Evolutionary conservation across 345 rosid species (phyloP), one percentile per base, ranked within the genome.

Genomic region (Alliaria petiolata): DNA sequence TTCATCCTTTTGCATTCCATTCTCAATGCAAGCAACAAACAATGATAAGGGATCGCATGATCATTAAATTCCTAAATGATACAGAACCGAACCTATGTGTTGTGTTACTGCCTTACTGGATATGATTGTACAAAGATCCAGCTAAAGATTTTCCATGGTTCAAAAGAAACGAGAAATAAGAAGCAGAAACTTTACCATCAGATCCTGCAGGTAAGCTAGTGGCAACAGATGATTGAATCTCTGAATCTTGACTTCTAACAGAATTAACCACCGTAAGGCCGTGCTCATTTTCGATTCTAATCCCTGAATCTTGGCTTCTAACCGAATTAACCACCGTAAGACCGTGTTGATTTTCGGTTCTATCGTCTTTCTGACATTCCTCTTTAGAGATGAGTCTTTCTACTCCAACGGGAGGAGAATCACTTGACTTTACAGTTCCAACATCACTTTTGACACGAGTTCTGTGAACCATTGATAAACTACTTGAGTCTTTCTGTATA

Each of bases 371-470:
- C 39, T 55, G 59, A 55, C 65, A 28, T 33, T 28, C 26, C 40
- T 46, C 44, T 56, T 59, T 54, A 44, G 52, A 67, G 74, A 55
- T 38, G 66, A 69, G 14, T 55, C 47, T 69, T 69, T 58, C 38
- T 30, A 69, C 71, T 56, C 57, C 76, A 72, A 43, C 67, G 33
- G 67, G 31, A 79, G 57, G 34, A 79, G 53, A 62, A 60, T 66
- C 58, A 65, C 56, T 60, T 57, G 80, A 54, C 50, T 34, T 67
- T 66, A 54, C 36, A 71, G 78, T 53, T 58, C 33, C 58, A 44
- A 54, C 80, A 61, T 80, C 70, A 43, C 68, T 66, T 69, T 50
- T 72, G 45, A 78, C 71, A 53, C 76, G 58, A 59, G 38, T 64
- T 38, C 63, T 72, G 63, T 58, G 55, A 54, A 34, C 75, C 62